Base-by-base conservation (phyloP, 2,329 filamentous ascomycete genomes). In the Fusarium chuoi region DNA sequence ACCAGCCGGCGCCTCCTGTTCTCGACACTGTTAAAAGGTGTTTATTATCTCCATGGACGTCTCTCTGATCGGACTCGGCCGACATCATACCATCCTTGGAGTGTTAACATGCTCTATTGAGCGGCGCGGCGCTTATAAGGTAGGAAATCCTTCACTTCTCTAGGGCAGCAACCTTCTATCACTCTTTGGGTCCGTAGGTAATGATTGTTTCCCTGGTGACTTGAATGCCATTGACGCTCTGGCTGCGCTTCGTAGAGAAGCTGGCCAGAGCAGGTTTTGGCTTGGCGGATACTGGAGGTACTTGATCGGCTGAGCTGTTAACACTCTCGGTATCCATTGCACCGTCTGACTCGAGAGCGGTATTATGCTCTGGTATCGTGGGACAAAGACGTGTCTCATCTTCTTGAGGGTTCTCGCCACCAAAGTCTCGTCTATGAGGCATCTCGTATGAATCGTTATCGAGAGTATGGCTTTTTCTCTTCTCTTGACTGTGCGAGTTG, bases 171-270 rank as follows among this genome's bases (percentile, higher is more conserved):
- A 6, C 30, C 18, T 26, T 9, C 56, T 65, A 71, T 10, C 55
- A 22, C 1, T 68, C 65, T 26, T 38, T 68, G 10, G 74, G 74
- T 1, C 75, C 74, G 15, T 78, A 78, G 1, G 73, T 71, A 14
- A 79, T 71, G 17, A 72, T 63, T 12, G 74, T 79, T 67, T 79
- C 77, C 39, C 71, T 71, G 6, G 77, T 79, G 20, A 79, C 65
- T 15, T 78, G 68, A 10, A 79, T 79, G 0, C 78, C 78, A 20
- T 60, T 61, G 4, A 70, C 48, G 14, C 66, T 74, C 41, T 75
- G 61, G 3, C 56, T 63, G 2, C 70, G 65, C 33, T 66, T 72
- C 0, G 72, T 78, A 5, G 46, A 71, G 39, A 79, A 78, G 1
- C 75, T 76, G 12, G 72, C 60, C 6, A 75, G n/a, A 3, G 70